Evolutionary conservation across 2,329 filamentous ascomycete genomes (phyloP).

Genomic region (Furcasterigmium sp.): DNA sequence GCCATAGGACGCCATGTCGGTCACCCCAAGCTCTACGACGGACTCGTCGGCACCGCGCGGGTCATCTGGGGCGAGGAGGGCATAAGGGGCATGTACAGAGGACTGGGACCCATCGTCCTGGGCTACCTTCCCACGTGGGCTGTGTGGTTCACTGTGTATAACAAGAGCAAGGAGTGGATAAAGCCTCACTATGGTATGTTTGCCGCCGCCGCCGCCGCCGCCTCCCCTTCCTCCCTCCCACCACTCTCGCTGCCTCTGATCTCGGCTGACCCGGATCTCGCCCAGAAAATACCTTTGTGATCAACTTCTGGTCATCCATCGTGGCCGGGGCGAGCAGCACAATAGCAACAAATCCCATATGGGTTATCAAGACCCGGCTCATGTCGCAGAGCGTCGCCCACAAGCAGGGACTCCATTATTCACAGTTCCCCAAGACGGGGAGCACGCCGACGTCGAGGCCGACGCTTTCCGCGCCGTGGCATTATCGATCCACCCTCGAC

Average conservation of each 20-base stretch:
- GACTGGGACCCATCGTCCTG: slow-evolving; percentile 87
- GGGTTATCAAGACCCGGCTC: slow-evolving; percentile 97
- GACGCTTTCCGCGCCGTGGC: slow-evolving; percentile 68
- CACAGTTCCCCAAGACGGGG: slow-evolving; percentile 39
- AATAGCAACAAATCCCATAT: slow-evolving; percentile 93
- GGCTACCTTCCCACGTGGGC: slow-evolving; percentile 98
- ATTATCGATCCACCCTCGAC: slow-evolving; percentile 85
- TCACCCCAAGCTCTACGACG: slow-evolving; percentile 67
- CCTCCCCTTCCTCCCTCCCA: too few species aligned
- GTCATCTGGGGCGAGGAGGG: slow-evolving; percentile 88
- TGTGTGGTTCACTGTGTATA: slow-evolving; percentile 96
- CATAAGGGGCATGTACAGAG: slow-evolving; percentile 84
- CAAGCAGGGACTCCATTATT: slow-evolving; percentile 40
- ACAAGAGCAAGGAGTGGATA: slow-evolving; percentile 74
- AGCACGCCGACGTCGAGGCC: slow-evolving; percentile 52
- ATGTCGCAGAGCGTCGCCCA: slow-evolving; percentile 78
- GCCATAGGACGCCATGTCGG: slow-evolving; percentile 43
- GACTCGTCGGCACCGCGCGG: slow-evolving; percentile 77
- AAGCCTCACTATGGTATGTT: slow-evolving; percentile 58
- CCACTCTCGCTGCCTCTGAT: background rate
- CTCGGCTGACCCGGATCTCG: slow-evolving; percentile 12
- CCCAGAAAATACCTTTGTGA: slow-evolving; percentile 67
- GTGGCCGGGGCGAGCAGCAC: slow-evolving; percentile 90
- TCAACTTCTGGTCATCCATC: slow-evolving; percentile 86
- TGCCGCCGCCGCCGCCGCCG: too few species aligned